Percentiles rank a stretch among this genome's conserved stretches.
phyloP scores from a whole-genome alignment of 176 grass and related monocot species.

The Pharus latifolius region DNA sequence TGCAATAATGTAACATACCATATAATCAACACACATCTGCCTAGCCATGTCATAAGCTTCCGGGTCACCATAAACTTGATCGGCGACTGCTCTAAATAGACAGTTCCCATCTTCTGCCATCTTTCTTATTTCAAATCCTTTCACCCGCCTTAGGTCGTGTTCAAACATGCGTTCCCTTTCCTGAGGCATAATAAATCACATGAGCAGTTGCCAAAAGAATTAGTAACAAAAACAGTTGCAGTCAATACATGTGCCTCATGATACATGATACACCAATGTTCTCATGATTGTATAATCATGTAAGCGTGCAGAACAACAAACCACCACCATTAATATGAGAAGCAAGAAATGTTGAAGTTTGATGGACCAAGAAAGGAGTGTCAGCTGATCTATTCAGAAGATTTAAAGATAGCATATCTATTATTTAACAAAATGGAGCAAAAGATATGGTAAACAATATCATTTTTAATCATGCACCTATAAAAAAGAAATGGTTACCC shows the following conservation, averaged over 20 bases:
- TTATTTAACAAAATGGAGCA: not conserved
- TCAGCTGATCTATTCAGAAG: not conserved
- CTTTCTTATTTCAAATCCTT: slow-evolving; percentile 89
- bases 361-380: not conserved
- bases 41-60: slow-evolving; percentile 93
- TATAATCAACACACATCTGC: slow-evolving; percentile 97
- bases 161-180: slow-evolving; percentile 86
- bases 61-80: slow-evolving; percentile 97
- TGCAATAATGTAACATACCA: slow-evolving; percentile 43
- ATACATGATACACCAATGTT: not conserved
- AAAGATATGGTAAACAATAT: not conserved
- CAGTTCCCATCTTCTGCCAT: slow-evolving; percentile 94
- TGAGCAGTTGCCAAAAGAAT: not conserved
- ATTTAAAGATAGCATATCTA: not conserved
- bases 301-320: not conserved
- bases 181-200: slow-evolving; percentile 27
- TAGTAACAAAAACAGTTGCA: not conserved
- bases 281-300: not conserved
- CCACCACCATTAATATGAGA: not conserved
- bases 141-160: slow-evolving; percentile 73
- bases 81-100: slow-evolving; percentile 92
- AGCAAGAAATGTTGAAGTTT: not conserved
- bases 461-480: not conserved
- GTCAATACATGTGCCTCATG: not conserved
- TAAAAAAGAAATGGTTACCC: not conserved